Percentiles rank a stretch among this genome's conserved stretches.
phyloP scores from a whole-genome alignment of 2,329 filamentous ascomycete species.

The Colletotrichum magnum region DNA sequence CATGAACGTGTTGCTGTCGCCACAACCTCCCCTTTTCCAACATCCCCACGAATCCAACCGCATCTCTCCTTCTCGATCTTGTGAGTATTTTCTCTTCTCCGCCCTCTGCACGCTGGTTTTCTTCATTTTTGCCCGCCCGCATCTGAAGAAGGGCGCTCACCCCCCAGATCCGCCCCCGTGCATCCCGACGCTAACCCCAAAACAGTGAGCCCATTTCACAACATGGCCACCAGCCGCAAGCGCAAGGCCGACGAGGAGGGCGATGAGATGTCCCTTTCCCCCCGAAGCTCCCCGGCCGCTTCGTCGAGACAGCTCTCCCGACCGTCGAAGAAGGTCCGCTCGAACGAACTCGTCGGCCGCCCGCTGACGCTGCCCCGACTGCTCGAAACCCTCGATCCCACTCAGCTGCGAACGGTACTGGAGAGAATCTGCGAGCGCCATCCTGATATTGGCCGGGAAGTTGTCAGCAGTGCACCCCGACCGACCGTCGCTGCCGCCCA shows the following conservation, averaged over 20 bases:
- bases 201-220: slow-evolving; percentile 59
- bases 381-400: slow-evolving; percentile 92
- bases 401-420: slow-evolving; percentile 87
- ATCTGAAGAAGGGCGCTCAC: background rate
- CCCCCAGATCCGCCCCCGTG: slow-evolving; percentile 24
- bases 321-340: slow-evolving; percentile 74
- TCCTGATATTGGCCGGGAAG: slow-evolving; percentile 87
- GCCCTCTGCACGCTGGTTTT: slow-evolving; percentile 40
- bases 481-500: slow-evolving; percentile 87
- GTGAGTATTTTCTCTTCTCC: slow-evolving; percentile 57
- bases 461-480: slow-evolving; percentile 86
- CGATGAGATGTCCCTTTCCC: slow-evolving; percentile 93
- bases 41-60: slow-evolving; percentile 70
- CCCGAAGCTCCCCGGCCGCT: slow-evolving; percentile 83
- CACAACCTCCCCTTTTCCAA: slow-evolving; percentile 71
- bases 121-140: background rate
- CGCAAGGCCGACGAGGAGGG: slow-evolving; percentile 89
- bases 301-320: slow-evolving; percentile 77
- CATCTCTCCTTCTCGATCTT: slow-evolving; percentile 67
- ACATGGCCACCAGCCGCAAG: slow-evolving; percentile 74
- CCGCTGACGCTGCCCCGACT: slow-evolving; percentile 75
- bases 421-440: slow-evolving; percentile 92
- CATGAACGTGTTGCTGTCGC: slow-evolving; percentile 75
- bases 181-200: slow-evolving; percentile 36
- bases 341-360: slow-evolving; percentile 75